phyloP scores from a whole-genome alignment of 768 basidiomycete genomes.

The Naganishia antarctica region DNA sequence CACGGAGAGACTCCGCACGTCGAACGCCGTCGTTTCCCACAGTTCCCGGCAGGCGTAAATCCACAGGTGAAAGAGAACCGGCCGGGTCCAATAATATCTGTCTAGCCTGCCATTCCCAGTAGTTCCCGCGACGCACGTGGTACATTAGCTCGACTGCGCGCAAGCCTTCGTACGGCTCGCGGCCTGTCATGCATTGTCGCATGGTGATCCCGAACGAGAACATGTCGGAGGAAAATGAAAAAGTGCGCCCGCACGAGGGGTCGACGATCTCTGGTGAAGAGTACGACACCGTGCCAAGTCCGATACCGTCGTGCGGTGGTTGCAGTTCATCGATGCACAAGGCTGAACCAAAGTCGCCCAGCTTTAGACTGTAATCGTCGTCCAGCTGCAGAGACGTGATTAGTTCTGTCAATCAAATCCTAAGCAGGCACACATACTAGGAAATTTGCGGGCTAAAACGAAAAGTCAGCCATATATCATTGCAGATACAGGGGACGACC shows the following conservation, averaged over 20 bases:
- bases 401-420: constrained; percentile 40
- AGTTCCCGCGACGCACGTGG: constrained; percentile 46
- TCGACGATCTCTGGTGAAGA: constrained; percentile 52
- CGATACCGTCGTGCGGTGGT: constrained; percentile 48
- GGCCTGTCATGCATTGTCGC: constrained; percentile 47
- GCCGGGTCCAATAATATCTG: constrained; percentile 39
- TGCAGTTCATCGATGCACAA: constrained; percentile 42
- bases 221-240: constrained; percentile 51
- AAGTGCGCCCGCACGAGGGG: constrained; percentile 39
- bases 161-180: constrained; percentile 50
- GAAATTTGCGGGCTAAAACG: neutral
- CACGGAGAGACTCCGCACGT: constrained; percentile 35
- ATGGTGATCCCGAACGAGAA: constrained; percentile 53
- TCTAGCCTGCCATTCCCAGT: constrained; percentile 51
- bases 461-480: neutral
- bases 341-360: constrained; percentile 53
- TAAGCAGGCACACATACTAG: neutral
- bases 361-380: constrained; percentile 41
- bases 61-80: neutral
- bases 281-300: constrained; percentile 52
- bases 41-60: neutral
- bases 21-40: constrained; percentile 23
- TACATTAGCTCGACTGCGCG: constrained; percentile 50
- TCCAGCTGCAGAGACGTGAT: constrained; percentile 34
- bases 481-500: neutral